Percentiles rank a stretch among this genome's conserved stretches.
Evolutionary conservation across 1,139 yeast genomes (phyloP).

Genomic region (Lodderomyces orthopsilosis): DNA sequence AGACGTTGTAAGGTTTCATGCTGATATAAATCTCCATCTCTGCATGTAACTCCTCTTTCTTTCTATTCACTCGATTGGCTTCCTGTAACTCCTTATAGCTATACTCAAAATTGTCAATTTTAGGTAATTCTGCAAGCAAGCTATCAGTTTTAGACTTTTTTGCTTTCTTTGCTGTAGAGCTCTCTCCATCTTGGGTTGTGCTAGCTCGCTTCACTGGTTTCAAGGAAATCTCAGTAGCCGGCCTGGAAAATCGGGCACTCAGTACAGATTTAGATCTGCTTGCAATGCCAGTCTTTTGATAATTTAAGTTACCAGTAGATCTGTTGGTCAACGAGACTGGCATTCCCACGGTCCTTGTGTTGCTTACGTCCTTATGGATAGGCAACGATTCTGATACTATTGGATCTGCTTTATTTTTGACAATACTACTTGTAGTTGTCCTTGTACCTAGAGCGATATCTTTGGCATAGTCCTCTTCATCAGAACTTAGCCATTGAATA

Average conservation of each 20-base stretch:
- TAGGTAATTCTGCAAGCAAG: conserved; percentile 6
- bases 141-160: conserved; percentile 10
- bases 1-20: conserved; percentile 1
- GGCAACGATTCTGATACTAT: too few species aligned
- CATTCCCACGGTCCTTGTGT: too few species aligned
- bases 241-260: not conserved
- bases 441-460: not conserved
- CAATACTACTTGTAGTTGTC: too few species aligned
- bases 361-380: too few species aligned
- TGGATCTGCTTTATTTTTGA: too few species aligned
- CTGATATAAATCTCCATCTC: conserved; percentile 47
- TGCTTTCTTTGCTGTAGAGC: conserved; percentile 3
- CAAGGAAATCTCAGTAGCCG: not conserved
- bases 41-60: conserved; percentile 48
- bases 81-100: conserved; percentile 38
- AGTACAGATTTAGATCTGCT: not conserved
- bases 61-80: conserved; percentile 48
- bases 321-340: too few species aligned
- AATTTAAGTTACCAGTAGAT: too few species aligned
- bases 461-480: conserved; percentile 9
- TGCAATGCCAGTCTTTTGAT: not conserved
- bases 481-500: conserved; percentile 14
- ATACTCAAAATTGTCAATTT: conserved; percentile 13
- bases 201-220: conserved; percentile 9
- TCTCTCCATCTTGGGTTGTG: conserved; percentile 8